These are phyloP conservation scores for Trichomonas gallinae DNA, from an alignment of 208 protist genomes.

Conservation along the genomic window DNA sequence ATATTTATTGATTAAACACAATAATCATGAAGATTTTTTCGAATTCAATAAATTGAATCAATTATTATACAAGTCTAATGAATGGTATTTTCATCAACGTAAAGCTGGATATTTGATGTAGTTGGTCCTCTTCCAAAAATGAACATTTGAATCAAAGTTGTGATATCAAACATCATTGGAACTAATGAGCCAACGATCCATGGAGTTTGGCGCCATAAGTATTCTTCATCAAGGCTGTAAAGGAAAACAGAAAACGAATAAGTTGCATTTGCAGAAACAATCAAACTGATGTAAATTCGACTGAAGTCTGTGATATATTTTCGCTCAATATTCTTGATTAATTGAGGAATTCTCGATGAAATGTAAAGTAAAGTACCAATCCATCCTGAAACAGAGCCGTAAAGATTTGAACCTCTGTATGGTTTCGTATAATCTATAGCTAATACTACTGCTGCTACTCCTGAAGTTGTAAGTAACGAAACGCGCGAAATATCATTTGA, in stretches of 20 bases:
- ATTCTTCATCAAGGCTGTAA: background rate
- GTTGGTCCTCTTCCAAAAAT: background rate
- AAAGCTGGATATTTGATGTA: background rate
- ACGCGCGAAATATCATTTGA: background rate
- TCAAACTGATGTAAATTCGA: background rate
- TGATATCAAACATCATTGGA: constrained; percentile 5
- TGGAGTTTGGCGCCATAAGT: background rate
- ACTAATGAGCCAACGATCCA: background rate
- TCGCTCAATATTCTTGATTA: background rate
- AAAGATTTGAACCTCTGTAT: background rate
- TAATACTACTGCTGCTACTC: background rate
- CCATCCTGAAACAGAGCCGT: background rate
- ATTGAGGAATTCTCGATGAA: background rate
- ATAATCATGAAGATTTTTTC: too few species aligned
- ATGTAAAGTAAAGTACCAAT: background rate
- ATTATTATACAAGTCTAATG: too few species aligned
- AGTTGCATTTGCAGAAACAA: background rate
- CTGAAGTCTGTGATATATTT: background rate
- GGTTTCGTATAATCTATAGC: background rate
- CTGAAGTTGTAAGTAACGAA: background rate
- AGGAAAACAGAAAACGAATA: constrained; percentile 8
- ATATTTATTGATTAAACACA: too few species aligned
- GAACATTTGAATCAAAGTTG: background rate
- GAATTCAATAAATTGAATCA: too few species aligned
- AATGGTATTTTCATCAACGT: background rate